A percentile compares a stretch with the other conserved stretches of the same genome.
Conservation (phyloP, 208 protist genomes). For the Trypanosoma theileri region DNA sequence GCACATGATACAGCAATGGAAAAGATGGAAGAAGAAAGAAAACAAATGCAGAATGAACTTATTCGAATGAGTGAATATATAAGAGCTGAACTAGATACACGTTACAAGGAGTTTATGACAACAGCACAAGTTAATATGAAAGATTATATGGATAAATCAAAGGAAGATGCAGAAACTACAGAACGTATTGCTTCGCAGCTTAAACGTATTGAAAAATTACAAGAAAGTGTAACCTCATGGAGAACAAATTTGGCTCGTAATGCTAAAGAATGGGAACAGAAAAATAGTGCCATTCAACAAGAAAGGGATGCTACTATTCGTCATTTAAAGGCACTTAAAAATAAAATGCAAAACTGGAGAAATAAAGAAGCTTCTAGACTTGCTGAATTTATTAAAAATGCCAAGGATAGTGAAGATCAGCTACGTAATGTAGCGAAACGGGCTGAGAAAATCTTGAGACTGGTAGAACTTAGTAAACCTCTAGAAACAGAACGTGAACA, state of each 20-base stretch:
- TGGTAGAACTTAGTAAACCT: conserved; percentile 91
- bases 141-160: conserved; percentile 94
- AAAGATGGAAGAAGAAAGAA: conserved; percentile 92
- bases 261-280: conserved; percentile 90
- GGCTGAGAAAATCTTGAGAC: conserved; percentile 90
- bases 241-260: conserved; percentile 88
- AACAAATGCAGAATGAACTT: conserved; percentile 86
- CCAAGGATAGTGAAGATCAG: conserved; percentile 70
- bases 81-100: conserved; percentile 72
- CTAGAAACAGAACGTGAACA: conserved; percentile 96
- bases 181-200: conserved; percentile 88
- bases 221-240: conserved; percentile 91
- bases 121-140: conserved; percentile 93
- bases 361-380: conserved; percentile 83
- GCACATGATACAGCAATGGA: conserved; percentile 88
- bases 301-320: conserved; percentile 91
- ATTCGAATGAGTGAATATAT: conserved; percentile 66
- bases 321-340: conserved; percentile 93
- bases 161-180: conserved; percentile 92
- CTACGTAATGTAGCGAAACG: conserved; percentile 67
- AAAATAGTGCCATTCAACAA: conserved; percentile 89
- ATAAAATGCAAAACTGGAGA: conserved; percentile 93
- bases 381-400: conserved; percentile 89
- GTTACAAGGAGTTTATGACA: conserved; percentile 92
- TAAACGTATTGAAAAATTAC: conserved; percentile 93